These are phyloP conservation scores for Candida sanyaensis DNA, from an alignment of 1,139 yeast genomes.

Conservation along the genomic window DNA sequence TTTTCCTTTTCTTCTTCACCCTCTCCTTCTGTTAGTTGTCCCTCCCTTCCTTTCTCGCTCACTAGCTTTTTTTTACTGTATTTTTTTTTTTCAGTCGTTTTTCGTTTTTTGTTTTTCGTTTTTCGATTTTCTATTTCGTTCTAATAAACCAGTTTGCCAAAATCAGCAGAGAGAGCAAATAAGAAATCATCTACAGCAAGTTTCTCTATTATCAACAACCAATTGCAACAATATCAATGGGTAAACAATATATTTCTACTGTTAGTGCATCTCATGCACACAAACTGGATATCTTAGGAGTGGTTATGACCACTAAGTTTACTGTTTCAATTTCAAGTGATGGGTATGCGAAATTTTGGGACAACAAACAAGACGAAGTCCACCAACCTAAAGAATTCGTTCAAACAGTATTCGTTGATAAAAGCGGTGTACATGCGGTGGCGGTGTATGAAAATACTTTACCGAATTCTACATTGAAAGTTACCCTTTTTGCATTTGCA, in stretches of 20 bases:
- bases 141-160: background rate
- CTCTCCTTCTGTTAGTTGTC: too few relatives aligned
- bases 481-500: slow-evolving; percentile 56
- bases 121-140: too few relatives aligned
- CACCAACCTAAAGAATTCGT: slow-evolving; percentile 49
- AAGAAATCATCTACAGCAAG: too few relatives aligned
- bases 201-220: too few relatives aligned
- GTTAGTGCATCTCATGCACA: slow-evolving; percentile 71
- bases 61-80: background rate
- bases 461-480: slow-evolving; percentile 38
- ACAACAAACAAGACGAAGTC: slow-evolving; percentile 56
- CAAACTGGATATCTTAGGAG: slow-evolving; percentile 70
- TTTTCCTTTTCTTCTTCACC: too few relatives aligned
- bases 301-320: slow-evolving; percentile 59
- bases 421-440: slow-evolving; percentile 77
- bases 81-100: background rate
- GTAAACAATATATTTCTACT: slow-evolving; percentile 72
- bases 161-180: too few relatives aligned
- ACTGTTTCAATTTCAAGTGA: slow-evolving; percentile 91
- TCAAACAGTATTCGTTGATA: slow-evolving; percentile 44
- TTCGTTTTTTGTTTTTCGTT: too few relatives aligned
- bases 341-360: slow-evolving; percentile 79
- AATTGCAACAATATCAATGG: slow-evolving; percentile 29
- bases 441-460: slow-evolving; percentile 58
- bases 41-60: too few relatives aligned